These are phyloP conservation scores for Aphanomyces stellatus DNA, from an alignment of 352 stramenopile species.

Conservation along the genomic window DNA sequence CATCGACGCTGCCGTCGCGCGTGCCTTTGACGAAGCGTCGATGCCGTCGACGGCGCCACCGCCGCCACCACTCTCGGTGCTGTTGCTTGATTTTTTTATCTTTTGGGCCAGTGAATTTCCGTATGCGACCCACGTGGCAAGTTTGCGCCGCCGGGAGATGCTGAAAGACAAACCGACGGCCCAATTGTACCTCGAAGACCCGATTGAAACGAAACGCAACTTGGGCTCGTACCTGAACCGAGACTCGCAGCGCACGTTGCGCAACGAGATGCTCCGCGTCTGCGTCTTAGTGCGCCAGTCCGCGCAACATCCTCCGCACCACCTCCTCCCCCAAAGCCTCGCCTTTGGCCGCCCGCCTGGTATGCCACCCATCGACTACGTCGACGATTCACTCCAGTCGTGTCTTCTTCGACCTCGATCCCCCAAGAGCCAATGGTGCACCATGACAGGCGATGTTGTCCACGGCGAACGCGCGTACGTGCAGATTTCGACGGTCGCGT, in stretches of 20 bases:
- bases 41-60: not conserved
- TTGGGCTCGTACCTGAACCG: conserved; percentile 58
- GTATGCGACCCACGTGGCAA: conserved; percentile 51
- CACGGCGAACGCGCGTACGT: not conserved
- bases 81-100: conserved; percentile 55
- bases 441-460: conserved; percentile 1
- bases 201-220: conserved; percentile 58
- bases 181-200: conserved; percentile 64
- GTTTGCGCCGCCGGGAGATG: conserved; percentile 29
- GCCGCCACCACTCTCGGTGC: conserved; percentile 20
- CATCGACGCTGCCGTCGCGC: conserved; percentile 19
- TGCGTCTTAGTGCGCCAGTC: not conserved
- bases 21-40: not conserved
- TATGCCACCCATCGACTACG: no score
- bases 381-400: not conserved
- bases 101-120: conserved; percentile 72
- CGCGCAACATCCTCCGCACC: not conserved
- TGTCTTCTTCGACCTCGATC: not conserved
- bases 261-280: conserved; percentile 1
- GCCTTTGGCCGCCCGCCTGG: no score
- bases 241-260: not conserved
- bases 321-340: not conserved
- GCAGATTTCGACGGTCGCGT: not conserved
- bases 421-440: not conserved
- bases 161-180: conserved; percentile 41